These are phyloP conservation scores for Noccaea caerulescens DNA, from an alignment of 345 rosid species.

Conservation along the genomic window DNA sequence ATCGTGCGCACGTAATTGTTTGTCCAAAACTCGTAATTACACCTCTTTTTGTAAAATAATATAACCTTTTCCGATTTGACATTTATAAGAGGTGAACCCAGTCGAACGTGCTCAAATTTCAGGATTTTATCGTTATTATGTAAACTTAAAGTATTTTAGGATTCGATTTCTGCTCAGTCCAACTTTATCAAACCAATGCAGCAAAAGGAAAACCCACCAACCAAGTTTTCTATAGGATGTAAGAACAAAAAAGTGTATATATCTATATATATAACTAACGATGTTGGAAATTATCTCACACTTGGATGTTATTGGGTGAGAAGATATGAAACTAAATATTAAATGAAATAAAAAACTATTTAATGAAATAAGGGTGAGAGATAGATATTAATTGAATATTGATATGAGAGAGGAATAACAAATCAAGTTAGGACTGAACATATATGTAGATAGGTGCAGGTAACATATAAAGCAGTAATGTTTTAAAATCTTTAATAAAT, in stretches of 20 bases:
- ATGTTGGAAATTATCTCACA: neutral
- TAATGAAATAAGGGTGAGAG: neutral
- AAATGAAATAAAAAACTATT: neutral
- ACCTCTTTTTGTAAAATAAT: too few species aligned
- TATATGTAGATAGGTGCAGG: constrained; percentile 45
- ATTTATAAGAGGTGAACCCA: neutral
- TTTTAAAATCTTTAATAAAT: constrained; percentile 35
- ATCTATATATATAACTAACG: constrained; percentile 4
- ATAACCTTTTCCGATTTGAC: neutral
- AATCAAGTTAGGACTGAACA: constrained; percentile 43
- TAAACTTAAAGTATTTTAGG: constrained; percentile 15
- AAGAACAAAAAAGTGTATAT: neutral
- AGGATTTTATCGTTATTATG: constrained; percentile 1
- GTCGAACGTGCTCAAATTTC: neutral
- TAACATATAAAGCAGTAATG: constrained; percentile 42
- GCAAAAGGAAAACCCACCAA: constrained; percentile 24
- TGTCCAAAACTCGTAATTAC: too few species aligned
- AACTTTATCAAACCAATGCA: constrained; percentile 29
- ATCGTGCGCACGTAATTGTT: too few species aligned
- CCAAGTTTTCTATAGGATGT: neutral
- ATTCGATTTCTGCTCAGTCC: constrained; percentile 20
- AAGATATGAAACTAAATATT: neutral
- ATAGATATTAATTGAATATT: constrained; percentile 16
- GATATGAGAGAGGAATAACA: constrained; percentile 38
- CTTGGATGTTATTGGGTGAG: constrained; percentile 6